Conservation (phyloP, 2,329 filamentous ascomycete species). For the Scedosporium dehoogii region DNA sequence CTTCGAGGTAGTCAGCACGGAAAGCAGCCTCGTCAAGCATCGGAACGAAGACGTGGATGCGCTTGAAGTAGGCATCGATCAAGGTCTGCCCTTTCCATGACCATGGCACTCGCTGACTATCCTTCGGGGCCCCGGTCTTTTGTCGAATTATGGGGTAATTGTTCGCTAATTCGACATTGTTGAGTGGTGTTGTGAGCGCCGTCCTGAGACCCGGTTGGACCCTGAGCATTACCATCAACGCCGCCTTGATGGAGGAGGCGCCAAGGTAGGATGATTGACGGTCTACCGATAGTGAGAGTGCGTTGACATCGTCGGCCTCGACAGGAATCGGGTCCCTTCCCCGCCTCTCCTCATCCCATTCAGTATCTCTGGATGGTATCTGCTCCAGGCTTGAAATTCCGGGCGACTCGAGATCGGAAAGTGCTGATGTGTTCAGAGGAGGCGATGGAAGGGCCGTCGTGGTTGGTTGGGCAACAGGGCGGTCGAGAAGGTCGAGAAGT, state of each 20-base stretch:
- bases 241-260: constrained; percentile 66
- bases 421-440: constrained; percentile 39
- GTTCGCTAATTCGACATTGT: constrained; percentile 34
- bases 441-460: constrained; percentile 39
- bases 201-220: constrained; percentile 37
- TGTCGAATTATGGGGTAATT: constrained; percentile 33
- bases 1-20: constrained; percentile 42
- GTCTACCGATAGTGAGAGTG: constrained; percentile 50
- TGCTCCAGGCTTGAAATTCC: constrained; percentile 51
- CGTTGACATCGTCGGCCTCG: constrained; percentile 47
- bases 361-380: constrained; percentile 53
- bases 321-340: constrained; percentile 45
- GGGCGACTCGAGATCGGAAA: constrained; percentile 39
- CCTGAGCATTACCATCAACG: constrained; percentile 59
- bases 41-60: constrained; percentile 61
- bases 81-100: constrained; percentile 57
- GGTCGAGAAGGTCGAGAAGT: constrained; percentile 46
- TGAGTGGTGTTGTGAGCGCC: constrained; percentile 35
- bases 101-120: constrained; percentile 42
- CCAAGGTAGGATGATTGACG: constrained; percentile 58
- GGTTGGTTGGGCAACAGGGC: constrained; percentile 28
- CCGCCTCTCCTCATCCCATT: constrained; percentile 56
- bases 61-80: constrained; percentile 67
- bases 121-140: constrained; percentile 32
- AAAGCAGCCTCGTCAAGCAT: constrained; percentile 66